Conservation (phyloP, 805 yeast species). For the Metschnikowia kofuensis region DNA sequence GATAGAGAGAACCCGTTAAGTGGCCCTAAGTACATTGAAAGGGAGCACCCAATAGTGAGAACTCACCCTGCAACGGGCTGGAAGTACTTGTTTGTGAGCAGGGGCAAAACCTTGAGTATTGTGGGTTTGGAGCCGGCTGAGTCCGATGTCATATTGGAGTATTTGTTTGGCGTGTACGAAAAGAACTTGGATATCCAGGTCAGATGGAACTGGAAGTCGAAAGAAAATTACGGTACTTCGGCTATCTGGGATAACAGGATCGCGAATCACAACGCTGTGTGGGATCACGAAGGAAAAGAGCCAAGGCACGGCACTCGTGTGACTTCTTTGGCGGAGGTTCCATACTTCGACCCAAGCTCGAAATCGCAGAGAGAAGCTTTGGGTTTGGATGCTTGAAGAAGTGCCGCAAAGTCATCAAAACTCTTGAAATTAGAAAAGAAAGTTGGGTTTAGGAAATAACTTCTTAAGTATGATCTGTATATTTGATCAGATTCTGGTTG, state of each 20-base stretch:
- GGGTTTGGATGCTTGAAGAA: conserved; percentile 24
- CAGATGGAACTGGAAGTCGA: conserved; percentile 10
- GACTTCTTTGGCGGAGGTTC: conserved; percentile 48
- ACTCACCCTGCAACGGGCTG: conserved; percentile 31
- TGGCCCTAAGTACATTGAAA: conserved; percentile 25
- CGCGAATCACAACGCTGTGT: conserved; percentile 50
- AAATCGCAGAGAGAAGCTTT: conserved; percentile 51
- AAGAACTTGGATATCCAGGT: conserved; percentile 48
- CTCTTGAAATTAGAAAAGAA: background rate
- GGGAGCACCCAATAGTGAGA: conserved; percentile 26
- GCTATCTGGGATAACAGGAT: conserved; percentile 61
- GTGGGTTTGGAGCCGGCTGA: conserved; percentile 27
- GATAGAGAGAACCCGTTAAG: conserved; percentile 29
- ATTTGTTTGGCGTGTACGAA: conserved; percentile 8
- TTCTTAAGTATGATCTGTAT: background rate
- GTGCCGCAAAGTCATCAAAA: background rate
- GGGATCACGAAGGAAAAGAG: conserved; percentile 44
- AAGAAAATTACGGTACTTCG: conserved; percentile 43
- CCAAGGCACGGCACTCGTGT: conserved; percentile 39
- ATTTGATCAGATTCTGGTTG: too few species aligned
- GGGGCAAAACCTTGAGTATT: conserved; percentile 25
- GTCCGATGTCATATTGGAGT: conserved; percentile 10
- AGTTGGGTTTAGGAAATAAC: background rate
- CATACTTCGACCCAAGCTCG: conserved; percentile 46
- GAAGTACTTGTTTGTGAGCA: conserved; percentile 25